phyloP scores from a whole-genome alignment of 345 rosid species.

The Eucalyptus leucophloia region DNA sequence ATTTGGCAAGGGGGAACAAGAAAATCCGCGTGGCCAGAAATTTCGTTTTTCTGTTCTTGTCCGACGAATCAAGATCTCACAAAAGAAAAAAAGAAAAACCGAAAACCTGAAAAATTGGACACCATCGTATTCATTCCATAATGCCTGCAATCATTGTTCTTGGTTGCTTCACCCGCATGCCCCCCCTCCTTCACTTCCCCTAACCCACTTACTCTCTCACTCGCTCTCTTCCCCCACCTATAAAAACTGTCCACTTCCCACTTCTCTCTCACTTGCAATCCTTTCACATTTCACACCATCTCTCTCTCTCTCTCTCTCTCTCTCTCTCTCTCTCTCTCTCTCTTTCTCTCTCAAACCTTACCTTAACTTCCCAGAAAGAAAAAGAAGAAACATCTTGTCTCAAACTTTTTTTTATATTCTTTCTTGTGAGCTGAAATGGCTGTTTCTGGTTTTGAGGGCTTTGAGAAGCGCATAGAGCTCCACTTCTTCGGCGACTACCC shows the following conservation, averaged over 20 bases:
- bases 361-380: background rate
- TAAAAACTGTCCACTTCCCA: slow-evolving; percentile 3
- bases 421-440: slow-evolving; percentile 30
- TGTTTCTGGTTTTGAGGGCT: slow-evolving; percentile 85
- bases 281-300: background rate
- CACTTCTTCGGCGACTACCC: slow-evolving; percentile 50
- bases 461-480: slow-evolving; percentile 91
- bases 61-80: background rate
- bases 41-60: background rate
- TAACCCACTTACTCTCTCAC: slow-evolving; percentile 1
- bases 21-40: background rate
- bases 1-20: background rate
- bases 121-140: slow-evolving; percentile 65
- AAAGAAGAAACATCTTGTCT: background rate
- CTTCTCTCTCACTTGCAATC: background rate
- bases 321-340: background rate
- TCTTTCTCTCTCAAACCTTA: background rate
- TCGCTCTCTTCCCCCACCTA: slow-evolving; percentile 11
- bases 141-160: slow-evolving; percentile 92
- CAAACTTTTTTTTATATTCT: background rate
- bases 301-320: background rate
- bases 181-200: slow-evolving; percentile 17
- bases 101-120: background rate
- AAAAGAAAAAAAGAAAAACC: background rate
- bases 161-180: slow-evolving; percentile 99